These are phyloP conservation scores for Closterium sp. DNA, from an alignment of 139 green algal genomes.

Conservation along the genomic window DNA sequence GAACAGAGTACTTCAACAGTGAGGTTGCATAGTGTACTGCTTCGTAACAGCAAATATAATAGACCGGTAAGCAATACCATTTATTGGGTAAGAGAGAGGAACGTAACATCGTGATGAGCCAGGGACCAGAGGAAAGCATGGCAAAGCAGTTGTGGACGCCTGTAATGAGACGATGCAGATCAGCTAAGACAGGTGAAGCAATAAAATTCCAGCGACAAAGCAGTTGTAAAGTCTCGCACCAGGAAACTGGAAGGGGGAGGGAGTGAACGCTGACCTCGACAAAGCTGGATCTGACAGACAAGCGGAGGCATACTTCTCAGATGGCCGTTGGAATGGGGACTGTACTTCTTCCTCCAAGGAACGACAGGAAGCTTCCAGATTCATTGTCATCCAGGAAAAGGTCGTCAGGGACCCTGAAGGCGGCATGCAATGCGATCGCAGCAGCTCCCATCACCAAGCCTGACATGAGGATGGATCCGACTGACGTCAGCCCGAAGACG, in stretches of 20 bases:
- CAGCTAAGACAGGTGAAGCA: background rate
- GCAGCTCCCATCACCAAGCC: conserved; percentile 41
- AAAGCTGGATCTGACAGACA: background rate
- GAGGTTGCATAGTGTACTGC: too few relatives aligned
- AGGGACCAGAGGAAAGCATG: too few relatives aligned
- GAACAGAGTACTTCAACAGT: too few relatives aligned
- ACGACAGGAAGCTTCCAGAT: conserved; percentile 52
- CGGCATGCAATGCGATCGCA: conserved; percentile 71
- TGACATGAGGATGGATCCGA: conserved; percentile 82
- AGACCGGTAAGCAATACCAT: too few relatives aligned
- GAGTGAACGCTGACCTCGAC: background rate
- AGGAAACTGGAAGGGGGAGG: background rate
- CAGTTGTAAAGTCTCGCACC: background rate
- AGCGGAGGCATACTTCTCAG: background rate
- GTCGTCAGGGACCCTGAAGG: conserved; percentile 76
- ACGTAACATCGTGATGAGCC: too few relatives aligned
- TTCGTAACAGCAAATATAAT: too few relatives aligned
- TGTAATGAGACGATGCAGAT: background rate
- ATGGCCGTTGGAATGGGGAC: background rate
- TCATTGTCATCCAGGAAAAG: conserved; percentile 78
- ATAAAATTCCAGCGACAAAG: background rate
- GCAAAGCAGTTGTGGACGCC: background rate
- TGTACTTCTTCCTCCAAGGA: conserved; percentile 21
- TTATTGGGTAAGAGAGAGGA: too few relatives aligned
- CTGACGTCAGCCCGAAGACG: conserved; percentile 88